These are phyloP conservation scores for Phytopythium boreale DNA, from an alignment of 352 stramenopile species.

Conservation along the genomic window DNA sequence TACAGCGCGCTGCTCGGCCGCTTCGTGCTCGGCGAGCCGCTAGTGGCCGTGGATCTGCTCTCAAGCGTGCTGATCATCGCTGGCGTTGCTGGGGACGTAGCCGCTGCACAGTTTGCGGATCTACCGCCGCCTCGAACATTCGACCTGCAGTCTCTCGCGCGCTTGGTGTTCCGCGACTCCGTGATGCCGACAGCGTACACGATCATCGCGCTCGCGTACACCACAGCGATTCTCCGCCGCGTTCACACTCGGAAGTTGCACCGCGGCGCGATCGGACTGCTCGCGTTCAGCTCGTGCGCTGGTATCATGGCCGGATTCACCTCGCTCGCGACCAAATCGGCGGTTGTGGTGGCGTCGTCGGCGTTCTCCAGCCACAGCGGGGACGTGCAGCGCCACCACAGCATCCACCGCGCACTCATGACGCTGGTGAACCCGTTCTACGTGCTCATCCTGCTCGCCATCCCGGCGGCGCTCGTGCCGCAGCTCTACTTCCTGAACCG, in stretches of 20 bases:
- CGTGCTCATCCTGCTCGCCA: conserved; percentile 47
- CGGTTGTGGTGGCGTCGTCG: conserved; percentile 62
- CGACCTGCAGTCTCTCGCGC: conserved; percentile 47
- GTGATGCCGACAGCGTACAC: conserved; percentile 55
- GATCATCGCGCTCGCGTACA: conserved; percentile 43
- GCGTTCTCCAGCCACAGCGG: conserved; percentile 16
- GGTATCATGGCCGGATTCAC: conserved; percentile 79
- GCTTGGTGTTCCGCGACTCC: conserved; percentile 52
- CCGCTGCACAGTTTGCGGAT: conserved; percentile 43
- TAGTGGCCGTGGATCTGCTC: conserved; percentile 43
- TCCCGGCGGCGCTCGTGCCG: conserved; percentile 55
- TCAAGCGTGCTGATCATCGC: conserved; percentile 64
- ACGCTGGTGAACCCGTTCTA: conserved; percentile 72
- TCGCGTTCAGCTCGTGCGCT: conserved; percentile 70
- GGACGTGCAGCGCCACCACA: not conserved
- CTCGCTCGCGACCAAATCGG: conserved; percentile 72
- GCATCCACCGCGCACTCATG: conserved; percentile 29
- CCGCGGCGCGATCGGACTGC: conserved; percentile 41
- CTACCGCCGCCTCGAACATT: conserved; percentile 41
- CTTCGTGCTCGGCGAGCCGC: conserved; percentile 58
- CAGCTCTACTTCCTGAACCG: conserved; percentile 83
- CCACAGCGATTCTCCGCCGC: conserved; percentile 44
- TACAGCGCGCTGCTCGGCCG: conserved; percentile 69
- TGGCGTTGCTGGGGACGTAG: conserved; percentile 60
- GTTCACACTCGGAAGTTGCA: conserved; percentile 55